These are phyloP conservation scores for Umbelopsis isabellina DNA, from an alignment of 192 early-diverging fungal species.

Conservation along the genomic window DNA sequence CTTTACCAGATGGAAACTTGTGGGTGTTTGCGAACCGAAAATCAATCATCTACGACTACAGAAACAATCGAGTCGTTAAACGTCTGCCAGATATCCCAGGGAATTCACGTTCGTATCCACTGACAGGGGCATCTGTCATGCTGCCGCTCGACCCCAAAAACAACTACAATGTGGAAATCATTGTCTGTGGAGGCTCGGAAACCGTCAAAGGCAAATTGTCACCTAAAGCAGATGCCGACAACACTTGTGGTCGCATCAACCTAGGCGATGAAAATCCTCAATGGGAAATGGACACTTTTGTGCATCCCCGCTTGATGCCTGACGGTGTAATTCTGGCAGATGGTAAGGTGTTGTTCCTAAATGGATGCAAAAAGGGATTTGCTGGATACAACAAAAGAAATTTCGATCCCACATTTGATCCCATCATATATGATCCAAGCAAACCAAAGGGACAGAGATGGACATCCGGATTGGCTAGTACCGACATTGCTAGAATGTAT, in stretches of 20 bases:
- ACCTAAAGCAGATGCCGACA: slow-evolving; percentile 34
- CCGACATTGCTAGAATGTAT: slow-evolving; percentile 65
- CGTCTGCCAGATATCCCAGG: slow-evolving; percentile 51
- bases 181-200: slow-evolving; percentile 65
- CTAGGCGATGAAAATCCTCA: slow-evolving; percentile 41
- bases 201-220: slow-evolving; percentile 16
- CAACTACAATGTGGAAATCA: slow-evolving; percentile 56
- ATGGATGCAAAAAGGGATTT: slow-evolving; percentile 62
- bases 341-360: slow-evolving; percentile 62
- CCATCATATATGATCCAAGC: slow-evolving; percentile 58
- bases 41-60: slow-evolving; percentile 56
- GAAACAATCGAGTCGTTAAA: slow-evolving; percentile 42
- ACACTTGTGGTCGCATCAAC: slow-evolving; percentile 55
- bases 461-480: slow-evolving; percentile 41
- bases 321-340: slow-evolving; percentile 57
- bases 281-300: slow-evolving; percentile 61
- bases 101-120: slow-evolving; percentile 54
- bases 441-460: slow-evolving; percentile 46
- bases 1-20: slow-evolving; percentile 52
- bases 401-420: slow-evolving; percentile 53
- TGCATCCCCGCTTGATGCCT: slow-evolving; percentile 50
- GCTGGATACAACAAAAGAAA: slow-evolving; percentile 53
- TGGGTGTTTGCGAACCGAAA: slow-evolving; percentile 57
- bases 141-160: slow-evolving; percentile 59
- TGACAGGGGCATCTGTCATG: slow-evolving; percentile 58